Evolutionary conservation across 148 eudicot genomes (phyloP), one percentile per base, ranked within the genome.

Genomic region (Rhododendron ovatum): DNA sequence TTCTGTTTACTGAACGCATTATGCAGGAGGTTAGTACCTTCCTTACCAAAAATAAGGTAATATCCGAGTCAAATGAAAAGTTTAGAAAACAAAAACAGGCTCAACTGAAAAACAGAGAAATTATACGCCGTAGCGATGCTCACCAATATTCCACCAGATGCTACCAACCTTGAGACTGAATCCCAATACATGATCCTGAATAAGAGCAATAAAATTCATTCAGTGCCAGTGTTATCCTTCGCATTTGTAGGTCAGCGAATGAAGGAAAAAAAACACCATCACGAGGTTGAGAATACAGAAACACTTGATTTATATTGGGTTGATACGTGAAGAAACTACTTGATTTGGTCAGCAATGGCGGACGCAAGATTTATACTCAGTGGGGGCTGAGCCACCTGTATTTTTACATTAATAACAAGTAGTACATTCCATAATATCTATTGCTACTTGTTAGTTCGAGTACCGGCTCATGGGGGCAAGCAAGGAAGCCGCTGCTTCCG

Each of bases 171-270:
- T 80, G 94, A 89, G 82, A 95, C 92, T 17, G 99, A 91, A 87
- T 95, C 96, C 99, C 98, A 98, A 86, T 98, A 98, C 98, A 95
- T 95, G 61, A 94, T 89, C 96, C 99, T 98, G 94, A 65, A 65
- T 11, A 65, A 65, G 30, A 26, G 33, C 14, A 10, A 65, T 1
- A 65, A 65, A 26, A 26, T 65, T 65, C 73, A 26, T 65, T 65
- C 26, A 65, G 73, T 65, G 73, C 13, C 33, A 65, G 30, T 65
- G 73, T n/a, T n/a, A 59, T 59, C 65, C n/a, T 59, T 59, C 10
- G 10, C 10, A 59, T 14, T 59, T 20, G 1, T 59, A 22, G 65
- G 9, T 57, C 63, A 57, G 63, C 63, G 22, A 57, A 57, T 17
- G 1, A 59, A 59, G 9, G 65, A 59, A 20, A 59, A 57, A 22